Conservation (phyloP, 257 asterid species). For the Scutellaria barbata region DNA sequence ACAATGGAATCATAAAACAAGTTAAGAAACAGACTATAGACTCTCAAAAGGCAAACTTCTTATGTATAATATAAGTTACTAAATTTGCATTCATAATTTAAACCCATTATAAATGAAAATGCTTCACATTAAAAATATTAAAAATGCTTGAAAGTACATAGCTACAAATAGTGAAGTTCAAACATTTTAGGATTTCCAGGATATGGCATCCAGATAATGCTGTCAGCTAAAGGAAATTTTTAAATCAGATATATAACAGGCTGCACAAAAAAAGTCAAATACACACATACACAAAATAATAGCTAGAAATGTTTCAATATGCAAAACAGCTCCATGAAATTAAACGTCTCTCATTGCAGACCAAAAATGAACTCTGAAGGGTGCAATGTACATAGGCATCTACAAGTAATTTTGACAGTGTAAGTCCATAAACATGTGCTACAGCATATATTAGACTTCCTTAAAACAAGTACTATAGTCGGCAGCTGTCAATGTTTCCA, state of each 20-base stretch:
- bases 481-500: background rate
- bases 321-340: constrained; percentile 6
- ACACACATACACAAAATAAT: background rate
- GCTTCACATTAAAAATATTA: background rate
- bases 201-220: constrained; percentile 7
- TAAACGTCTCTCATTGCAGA: constrained; percentile 20
- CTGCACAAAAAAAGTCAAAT: background rate
- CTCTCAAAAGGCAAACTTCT: constrained; percentile 17
- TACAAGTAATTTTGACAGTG: constrained; percentile 26
- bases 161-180: constrained; percentile 1
- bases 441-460: constrained; percentile 19
- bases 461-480: background rate
- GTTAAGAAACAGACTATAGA: background rate
- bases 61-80: background rate
- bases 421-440: background rate
- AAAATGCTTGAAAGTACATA: background rate
- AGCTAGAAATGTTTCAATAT: background rate
- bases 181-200: background rate
- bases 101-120: background rate
- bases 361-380: constrained; percentile 16
- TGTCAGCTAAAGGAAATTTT: constrained; percentile 11
- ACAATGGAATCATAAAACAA: constrained; percentile 5
- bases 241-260: background rate
- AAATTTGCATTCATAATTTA: constrained; percentile 4
- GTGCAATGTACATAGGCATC: background rate